Base-by-base conservation (phyloP, 2,329 filamentous ascomycete genomes). In the Arthrobotrys megalospora region DNA sequence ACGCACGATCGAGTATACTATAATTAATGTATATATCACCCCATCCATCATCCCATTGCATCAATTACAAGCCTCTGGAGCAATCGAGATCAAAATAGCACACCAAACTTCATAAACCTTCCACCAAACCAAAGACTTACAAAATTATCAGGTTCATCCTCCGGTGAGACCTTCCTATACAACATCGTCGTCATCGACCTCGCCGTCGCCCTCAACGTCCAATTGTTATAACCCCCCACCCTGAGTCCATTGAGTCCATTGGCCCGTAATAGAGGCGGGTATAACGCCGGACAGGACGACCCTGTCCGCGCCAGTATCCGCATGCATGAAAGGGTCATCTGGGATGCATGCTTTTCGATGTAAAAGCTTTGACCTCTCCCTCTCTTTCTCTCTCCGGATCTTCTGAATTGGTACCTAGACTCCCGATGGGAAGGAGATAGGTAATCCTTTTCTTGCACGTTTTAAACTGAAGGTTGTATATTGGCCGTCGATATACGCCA, bases 271-370 rank as follows among this genome's bases (percentile, higher is more conserved):
- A 16, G 3, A 14, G 36, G 48, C 38, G 60, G 21, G 47, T 41
- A 60, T 41, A 73, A 38, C 36, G 14, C 38, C 34, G 62, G 53
- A 38, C 63, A 65, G 24, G 43, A 45, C 19, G 55, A n/a, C 32
- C 41, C 53, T 3, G 63, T 11, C 47, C 72, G 72, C 55, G 38
- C 36, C 19, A 65, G 45, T 50, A 43, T 60, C 41, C 32, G 47
- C 48, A 65, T 65, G 47, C 47, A 60, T 32, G 28, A 11, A 36
- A 50, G 21, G 47, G 24, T 76, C 72, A 76, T 76, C 58, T 76
- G 47, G 45, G 8, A 58, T 65, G 55, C 58, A 76, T 76, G 28
- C 24, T 65, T 48, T 34, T 58, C 24, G 45, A 34, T 47, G 38
- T 48, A 4, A 1, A 69, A 41, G 6, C 52, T 6, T 36, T 10